Evolutionary conservation across 2,329 filamentous ascomycete genomes (phyloP), one percentile per base, ranked within the genome.

Genomic region (Aspergillus latus): DNA sequence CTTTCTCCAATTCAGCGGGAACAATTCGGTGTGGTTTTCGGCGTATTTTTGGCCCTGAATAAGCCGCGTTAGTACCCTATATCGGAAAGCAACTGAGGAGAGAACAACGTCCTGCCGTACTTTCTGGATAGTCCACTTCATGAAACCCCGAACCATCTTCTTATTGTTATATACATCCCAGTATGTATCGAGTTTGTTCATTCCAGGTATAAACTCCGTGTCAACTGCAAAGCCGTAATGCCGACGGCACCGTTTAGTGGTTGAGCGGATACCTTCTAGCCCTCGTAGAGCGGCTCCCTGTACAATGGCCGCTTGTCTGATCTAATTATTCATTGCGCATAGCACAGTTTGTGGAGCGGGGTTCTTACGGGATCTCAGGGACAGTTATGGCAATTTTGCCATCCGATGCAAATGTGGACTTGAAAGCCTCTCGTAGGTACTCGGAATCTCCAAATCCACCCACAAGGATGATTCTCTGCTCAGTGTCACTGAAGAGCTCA

Each of bases 301-400:
- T 2, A 56, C 56, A 16, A 58, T 58, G 1, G 56, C 49, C 2
- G 56, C 56, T 49, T 58, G 56, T 5, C 56, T 58, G 42, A 50
- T 8, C 8, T 15, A 34, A 30, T 36, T 2, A 34, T 16, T 13
- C 5, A 7, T 15, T 2, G n/a, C n/a, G 13, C 30, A 8, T 10
- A 34, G 10, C 30, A 47, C 6, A 11, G n/a, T 9, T n/a, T 26
- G n/a, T 16, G 5, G n/a, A 26, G 9, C 11, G 10, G 42, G 29
- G 30, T 48, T 40, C 56, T 34, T 5, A 58, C 50, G 55, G 45
- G 13, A n/a, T 50, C 4, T 57, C 34, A 10, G 55, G 50, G 29
- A 54, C 45, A 5, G 55, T 57, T n/a, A 57, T 40, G 8, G 32
- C 29, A 10, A 57, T 54, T 2, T 42, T 32, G 3, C 34, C 54